Evolutionary conservation across 2,329 filamentous ascomycete species (phyloP).

Genomic region (Westerdykella ornata): DNA sequence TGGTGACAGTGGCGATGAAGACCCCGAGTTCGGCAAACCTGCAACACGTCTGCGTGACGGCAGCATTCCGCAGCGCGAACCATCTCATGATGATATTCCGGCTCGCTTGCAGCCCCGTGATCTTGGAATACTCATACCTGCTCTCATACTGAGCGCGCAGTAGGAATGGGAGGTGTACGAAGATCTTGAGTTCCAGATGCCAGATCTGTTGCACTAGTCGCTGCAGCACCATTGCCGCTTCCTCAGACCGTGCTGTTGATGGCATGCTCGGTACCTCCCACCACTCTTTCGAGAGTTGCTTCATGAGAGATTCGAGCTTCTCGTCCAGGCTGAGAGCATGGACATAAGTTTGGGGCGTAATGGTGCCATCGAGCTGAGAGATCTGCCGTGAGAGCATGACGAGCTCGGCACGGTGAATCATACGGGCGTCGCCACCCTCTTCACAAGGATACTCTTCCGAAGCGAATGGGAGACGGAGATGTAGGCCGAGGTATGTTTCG

Average conservation of each 20-base stretch:
- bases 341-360: slow-evolving; percentile 29
- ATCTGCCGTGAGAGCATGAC: slow-evolving; percentile 19
- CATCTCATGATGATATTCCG: slow-evolving; percentile 34
- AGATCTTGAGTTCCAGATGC: slow-evolving; percentile 34
- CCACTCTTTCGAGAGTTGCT: slow-evolving; percentile 26
- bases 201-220: slow-evolving; percentile 31
- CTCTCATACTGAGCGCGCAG: slow-evolving; percentile 26
- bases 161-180: slow-evolving; percentile 32
- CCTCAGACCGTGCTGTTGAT: slow-evolving; percentile 25
- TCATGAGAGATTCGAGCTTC: slow-evolving; percentile 26
- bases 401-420: slow-evolving; percentile 21
- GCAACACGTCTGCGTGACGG: slow-evolving; percentile 31
- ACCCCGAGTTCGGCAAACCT: slow-evolving; percentile 30
- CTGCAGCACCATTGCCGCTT: slow-evolving; percentile 23
- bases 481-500: slow-evolving; percentile 29
- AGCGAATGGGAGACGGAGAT: slow-evolving; percentile 31
- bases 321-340: slow-evolving; percentile 30
- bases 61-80: slow-evolving; percentile 32
- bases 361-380: slow-evolving; percentile 24
- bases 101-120: slow-evolving; percentile 30
- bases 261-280: slow-evolving; percentile 35
- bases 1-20: slow-evolving; percentile 33
- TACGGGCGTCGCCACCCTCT: slow-evolving; percentile 13
- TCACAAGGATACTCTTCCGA: slow-evolving; percentile 27
- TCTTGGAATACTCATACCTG: slow-evolving; percentile 31